Percentiles rank a stretch among this genome's conserved stretches.
Evolutionary conservation across 352 stramenopile species (phyloP).

Genomic region (Labyrinthula sp.): DNA sequence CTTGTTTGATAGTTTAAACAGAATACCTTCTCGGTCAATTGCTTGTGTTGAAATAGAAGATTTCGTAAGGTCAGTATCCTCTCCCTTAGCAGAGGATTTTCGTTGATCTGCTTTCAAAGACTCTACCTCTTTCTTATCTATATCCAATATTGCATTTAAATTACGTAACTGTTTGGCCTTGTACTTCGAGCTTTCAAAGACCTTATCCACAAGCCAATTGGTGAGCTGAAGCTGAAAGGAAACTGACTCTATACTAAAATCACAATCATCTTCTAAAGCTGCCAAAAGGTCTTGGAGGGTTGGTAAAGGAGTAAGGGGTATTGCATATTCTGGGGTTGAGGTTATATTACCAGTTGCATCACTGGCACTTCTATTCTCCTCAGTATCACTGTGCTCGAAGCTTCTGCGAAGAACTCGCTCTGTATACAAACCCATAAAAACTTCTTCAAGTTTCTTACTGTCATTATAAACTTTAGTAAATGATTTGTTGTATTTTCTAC

Average conservation of each 20-base stretch:
- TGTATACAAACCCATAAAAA: conserved; percentile 12
- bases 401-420: conserved; percentile 7
- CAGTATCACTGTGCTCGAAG: conserved; percentile 21
- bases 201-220: no score
- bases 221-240: conserved; percentile 7
- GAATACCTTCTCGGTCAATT: conserved; percentile 5
- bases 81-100: conserved; percentile 7
- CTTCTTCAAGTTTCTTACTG: conserved; percentile 10
- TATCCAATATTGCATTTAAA: conserved; percentile 7
- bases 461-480: conserved; percentile 28
- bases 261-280: background rate
- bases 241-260: conserved; percentile 2
- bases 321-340: no score
- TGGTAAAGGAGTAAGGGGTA: background rate
- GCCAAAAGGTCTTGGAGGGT: background rate
- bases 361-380: background rate
- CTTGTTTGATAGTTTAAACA: conserved; percentile 3
- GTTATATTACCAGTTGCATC: no score
- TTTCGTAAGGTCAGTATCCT: conserved; percentile 5
- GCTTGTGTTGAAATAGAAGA: background rate
- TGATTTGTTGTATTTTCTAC: conserved; percentile 25
- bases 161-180: conserved; percentile 2
- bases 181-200: conserved; percentile 2
- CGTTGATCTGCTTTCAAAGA: background rate
- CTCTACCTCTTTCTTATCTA: conserved; percentile 3